phyloP scores from a whole-genome alignment of 495 filamentous ascomycete species.

The Staphylotrichum tortipilum region DNA sequence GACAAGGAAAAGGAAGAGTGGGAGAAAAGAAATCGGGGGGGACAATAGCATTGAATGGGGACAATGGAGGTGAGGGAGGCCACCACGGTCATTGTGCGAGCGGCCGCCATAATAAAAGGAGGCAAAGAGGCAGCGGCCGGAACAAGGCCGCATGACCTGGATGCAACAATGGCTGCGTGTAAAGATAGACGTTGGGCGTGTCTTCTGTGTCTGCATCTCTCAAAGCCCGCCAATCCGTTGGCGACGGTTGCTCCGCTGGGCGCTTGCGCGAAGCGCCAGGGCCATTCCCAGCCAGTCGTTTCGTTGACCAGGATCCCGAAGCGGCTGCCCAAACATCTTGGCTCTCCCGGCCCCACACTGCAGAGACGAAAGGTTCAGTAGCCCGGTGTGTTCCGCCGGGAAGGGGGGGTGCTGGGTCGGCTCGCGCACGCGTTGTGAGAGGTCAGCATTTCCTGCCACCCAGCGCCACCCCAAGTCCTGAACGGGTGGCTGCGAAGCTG shows the following conservation, averaged over 20 bases:
- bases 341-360: not conserved
- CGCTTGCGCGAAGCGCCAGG: conserved; percentile 13
- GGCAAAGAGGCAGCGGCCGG: not conserved
- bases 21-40: conserved; percentile 1
- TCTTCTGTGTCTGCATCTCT: conserved; percentile 6
- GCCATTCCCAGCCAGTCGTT: conserved; percentile 21
- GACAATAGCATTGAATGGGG: conserved; percentile 15
- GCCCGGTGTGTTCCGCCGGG: no score
- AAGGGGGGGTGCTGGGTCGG: no score
- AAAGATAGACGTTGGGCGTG: conserved; percentile 1
- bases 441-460: no score
- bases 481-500: no score
- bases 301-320: not conserved
- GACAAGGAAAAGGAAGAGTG: conserved; percentile 1
- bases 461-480: no score
- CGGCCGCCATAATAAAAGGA: not conserved
- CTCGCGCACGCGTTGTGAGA: no score
- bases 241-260: conserved; percentile 1
- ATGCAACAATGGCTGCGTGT: not conserved
- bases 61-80: conserved; percentile 11
- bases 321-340: conserved; percentile 20
- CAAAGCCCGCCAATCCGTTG: conserved; percentile 9
- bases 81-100: not conserved
- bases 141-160: conserved; percentile 6
- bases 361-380: no score